Evolutionary conservation across 2,329 filamentous ascomycete species (phyloP), one percentile per base, ranked within the genome.

Genomic region (Penicillium sp.): DNA sequence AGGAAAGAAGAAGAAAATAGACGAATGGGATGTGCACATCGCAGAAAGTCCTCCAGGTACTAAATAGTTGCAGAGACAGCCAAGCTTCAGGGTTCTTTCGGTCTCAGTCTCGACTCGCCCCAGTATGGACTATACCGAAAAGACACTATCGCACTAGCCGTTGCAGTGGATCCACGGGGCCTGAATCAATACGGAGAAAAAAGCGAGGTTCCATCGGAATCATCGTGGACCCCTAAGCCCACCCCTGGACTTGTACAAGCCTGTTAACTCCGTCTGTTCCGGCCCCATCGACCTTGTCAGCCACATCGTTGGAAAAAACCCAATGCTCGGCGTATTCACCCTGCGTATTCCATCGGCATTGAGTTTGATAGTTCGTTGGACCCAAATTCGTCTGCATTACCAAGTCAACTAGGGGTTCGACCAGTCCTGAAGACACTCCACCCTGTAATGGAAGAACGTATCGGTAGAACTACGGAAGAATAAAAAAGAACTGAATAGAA

Each of bases 1-100:
- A 34, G 13, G 18, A 5, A 23, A 13, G 23, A 34, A 11, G 11
- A n/a, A n/a, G 13, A 22, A 14, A 7, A n/a, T n/a, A 27, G 14
- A 30, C 14, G 28, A 12, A 28, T 20, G 18, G 18, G 30, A 34
- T 28, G 25, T 16, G 16, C 18, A 22, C 18, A 9, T 22, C 9
- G 18, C 5, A 22, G 5, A 22, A 5, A 22, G n/a, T 35, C 45
- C 30, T 37, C 39, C 22, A 41, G 41, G 41, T 44, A 50, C 39
- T 43, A 38, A 44, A 44, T 32, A 44, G 50, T n/a, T n/a, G n/a
- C 46, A 42, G 36, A 10, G 37, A 38, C 35, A 37, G 50, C 50
- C 50, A 53, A 53, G 50, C 50, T 53, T 49, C 49, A 40, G 50
- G 45, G 47, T 45, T 52, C 44, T n/a, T n/a, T n/a, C n/a, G n/a